Base-by-base conservation (phyloP, 1,139 yeast species). In the Suhomyces taliae region DNA sequence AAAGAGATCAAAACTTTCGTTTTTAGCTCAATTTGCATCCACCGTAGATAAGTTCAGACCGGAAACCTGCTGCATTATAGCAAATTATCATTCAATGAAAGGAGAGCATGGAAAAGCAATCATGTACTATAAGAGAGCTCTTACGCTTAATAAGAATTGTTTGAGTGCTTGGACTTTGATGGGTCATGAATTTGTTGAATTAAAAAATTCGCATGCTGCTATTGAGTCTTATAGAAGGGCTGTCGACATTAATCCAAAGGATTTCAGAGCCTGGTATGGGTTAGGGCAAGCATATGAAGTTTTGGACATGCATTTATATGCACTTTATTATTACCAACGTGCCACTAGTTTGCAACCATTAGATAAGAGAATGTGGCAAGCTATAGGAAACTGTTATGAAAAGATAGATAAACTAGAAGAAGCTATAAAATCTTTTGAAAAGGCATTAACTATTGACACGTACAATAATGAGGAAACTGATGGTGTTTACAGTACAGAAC, bases 161-260 rank as follows among this genome's bases (percentile, higher is more conserved):
- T 72, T 91, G 15, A 83, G 91, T 56, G 98, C 99, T 0, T 95
- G 99, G 98, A 93, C 98, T 0, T 74, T 95, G 49, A 91, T 95
- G 97, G 99, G 99, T 10, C 99, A 95, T 67, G 99, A 95, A 67
- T 95, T 90, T 70, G 96, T 95, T 10, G 99, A 95, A 64, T 76
- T 93, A 56, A 91, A 93, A 60, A 95, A 95, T 66, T 87, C 97
- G 0, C 97, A 95, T 65, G 98, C 99, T 1, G 99, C 99, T 1
- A 93, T 95, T 45, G 98, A 93, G 68, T 85, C 96, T 47, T 95
- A 95, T 62, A 73, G 99, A 54, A 74, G 96, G 43, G 99, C 99
- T 0, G 95, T 91, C 1, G 93, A 90, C 62, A 86, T 91, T 7
- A 90, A 90, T 59, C 81, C 85, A 39, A 85, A 87, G 60, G 99